phyloP scores from a whole-genome alignment of 306 rosid species.

The Castanopsis chinensis region DNA sequence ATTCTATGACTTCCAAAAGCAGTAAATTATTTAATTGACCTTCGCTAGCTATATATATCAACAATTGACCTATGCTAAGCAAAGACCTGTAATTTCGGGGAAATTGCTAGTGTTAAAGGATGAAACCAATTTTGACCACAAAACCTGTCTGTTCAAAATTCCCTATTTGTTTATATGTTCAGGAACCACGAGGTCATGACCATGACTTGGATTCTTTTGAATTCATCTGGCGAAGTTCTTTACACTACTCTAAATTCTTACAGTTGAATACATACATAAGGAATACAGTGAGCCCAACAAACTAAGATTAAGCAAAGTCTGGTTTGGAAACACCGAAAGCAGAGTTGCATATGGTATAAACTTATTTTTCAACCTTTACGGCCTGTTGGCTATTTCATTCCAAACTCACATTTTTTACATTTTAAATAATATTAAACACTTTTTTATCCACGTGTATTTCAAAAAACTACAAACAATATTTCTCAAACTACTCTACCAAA shows the following conservation, averaged over 20 bases:
- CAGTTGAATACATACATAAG: neutral
- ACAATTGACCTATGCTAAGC: neutral
- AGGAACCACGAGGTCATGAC: neutral
- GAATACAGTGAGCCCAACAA: no score
- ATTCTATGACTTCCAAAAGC: neutral
- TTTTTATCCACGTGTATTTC: no score
- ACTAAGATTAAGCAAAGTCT: no score
- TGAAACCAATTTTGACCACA: neutral
- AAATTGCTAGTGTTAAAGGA: neutral
- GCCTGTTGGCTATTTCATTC: no score
- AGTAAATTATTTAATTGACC: constrained; percentile 4
- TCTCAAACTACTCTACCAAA: no score
- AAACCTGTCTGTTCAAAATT: constrained; percentile 8
- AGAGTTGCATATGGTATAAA: no score
- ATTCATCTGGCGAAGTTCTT: neutral
- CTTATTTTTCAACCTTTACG: no score
- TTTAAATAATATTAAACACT: no score
- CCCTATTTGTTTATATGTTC: neutral
- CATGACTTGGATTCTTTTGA: neutral
- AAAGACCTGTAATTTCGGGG: neutral
- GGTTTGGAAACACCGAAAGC: no score
- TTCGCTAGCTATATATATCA: neutral
- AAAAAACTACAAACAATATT: no score
- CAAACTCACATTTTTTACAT: no score
- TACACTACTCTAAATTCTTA: constrained; percentile 10